phyloP scores from a whole-genome alignment of 2,329 filamentous ascomycete genomes.

The Fusarium luffae region DNA sequence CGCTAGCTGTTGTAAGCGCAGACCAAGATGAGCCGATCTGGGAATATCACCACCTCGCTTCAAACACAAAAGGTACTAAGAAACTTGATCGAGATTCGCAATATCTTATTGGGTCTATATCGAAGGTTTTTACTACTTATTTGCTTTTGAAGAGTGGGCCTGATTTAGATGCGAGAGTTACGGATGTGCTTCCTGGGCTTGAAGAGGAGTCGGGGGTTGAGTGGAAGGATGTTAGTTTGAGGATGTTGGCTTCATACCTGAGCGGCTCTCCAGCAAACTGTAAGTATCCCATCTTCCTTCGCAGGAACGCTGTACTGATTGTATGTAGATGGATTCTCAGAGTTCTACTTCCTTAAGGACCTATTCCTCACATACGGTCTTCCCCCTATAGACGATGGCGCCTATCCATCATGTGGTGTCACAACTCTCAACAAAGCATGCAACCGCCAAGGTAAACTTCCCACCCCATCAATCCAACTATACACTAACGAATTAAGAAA shows the following conservation, averaged over 20 bases:
- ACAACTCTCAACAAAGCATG: conserved; percentile 50
- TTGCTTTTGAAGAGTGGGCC: conserved; percentile 52
- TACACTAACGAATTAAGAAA: conserved; percentile 39
- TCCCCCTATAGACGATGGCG: conserved; percentile 48
- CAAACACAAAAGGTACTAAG: conserved; percentile 51
- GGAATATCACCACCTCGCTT: conserved; percentile 55
- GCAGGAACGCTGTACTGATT: background rate
- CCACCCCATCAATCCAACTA: fast-evolving
- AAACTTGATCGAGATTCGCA: conserved; percentile 51
- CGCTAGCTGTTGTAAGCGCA: conserved; percentile 50
- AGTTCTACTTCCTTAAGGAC: conserved; percentile 52
- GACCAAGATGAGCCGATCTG: conserved; percentile 51
- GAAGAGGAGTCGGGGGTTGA: conserved; percentile 40
- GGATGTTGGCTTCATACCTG: conserved; percentile 53
- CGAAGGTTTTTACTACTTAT: conserved; percentile 54
- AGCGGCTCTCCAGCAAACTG: conserved; percentile 52
- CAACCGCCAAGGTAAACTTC: conserved; percentile 46
- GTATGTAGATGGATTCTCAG: conserved; percentile 45
- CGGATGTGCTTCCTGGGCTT: conserved; percentile 51
- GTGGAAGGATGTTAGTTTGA: conserved; percentile 54
- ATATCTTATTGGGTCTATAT: conserved; percentile 56
- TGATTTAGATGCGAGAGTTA: conserved; percentile 49
- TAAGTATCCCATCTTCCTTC: conserved; percentile 30
- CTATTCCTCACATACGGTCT: conserved; percentile 52
- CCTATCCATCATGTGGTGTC: conserved; percentile 54